Conservation (phyloP, 345 rosid species). For the Hevea brasiliensis region DNA sequence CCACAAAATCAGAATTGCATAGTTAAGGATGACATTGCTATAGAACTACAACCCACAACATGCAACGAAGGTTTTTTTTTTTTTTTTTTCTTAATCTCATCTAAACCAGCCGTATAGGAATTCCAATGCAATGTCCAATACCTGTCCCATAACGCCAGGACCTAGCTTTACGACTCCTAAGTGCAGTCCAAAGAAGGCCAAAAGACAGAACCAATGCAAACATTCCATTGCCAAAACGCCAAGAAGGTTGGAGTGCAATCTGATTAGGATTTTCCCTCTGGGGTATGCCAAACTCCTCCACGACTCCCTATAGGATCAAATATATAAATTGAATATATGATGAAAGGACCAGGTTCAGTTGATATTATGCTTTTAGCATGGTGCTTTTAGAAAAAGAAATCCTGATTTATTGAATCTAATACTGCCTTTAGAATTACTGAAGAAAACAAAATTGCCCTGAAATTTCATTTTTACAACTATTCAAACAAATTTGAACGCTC, state of each 20-base stretch:
- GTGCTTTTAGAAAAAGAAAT: constrained; percentile 1
- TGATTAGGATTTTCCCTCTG: constrained; percentile 64
- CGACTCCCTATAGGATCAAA: constrained; percentile 56
- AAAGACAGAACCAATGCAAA: constrained; percentile 77
- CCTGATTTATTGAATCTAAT: background rate
- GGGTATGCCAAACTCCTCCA: constrained; percentile 81
- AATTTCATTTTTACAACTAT: background rate
- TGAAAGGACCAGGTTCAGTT: background rate
- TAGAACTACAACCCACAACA: background rate
- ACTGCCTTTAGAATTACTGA: background rate
- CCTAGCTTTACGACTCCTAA: constrained; percentile 86
- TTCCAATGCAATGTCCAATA: constrained; percentile 21
- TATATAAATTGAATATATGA: background rate
- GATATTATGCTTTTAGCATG: background rate
- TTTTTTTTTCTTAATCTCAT: background rate
- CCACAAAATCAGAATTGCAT: background rate
- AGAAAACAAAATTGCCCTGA: constrained; percentile 1
- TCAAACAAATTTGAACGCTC: constrained; percentile 8
- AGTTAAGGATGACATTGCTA: background rate
- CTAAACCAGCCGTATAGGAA: background rate
- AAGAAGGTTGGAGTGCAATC: constrained; percentile 63
- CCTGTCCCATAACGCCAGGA: constrained; percentile 91
- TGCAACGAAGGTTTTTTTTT: background rate
- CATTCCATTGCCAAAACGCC: constrained; percentile 96
- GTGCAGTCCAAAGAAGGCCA: constrained; percentile 73